Base-by-base conservation (phyloP, 23 red algal genomes). In the Porphyridium purpureum region DNA sequence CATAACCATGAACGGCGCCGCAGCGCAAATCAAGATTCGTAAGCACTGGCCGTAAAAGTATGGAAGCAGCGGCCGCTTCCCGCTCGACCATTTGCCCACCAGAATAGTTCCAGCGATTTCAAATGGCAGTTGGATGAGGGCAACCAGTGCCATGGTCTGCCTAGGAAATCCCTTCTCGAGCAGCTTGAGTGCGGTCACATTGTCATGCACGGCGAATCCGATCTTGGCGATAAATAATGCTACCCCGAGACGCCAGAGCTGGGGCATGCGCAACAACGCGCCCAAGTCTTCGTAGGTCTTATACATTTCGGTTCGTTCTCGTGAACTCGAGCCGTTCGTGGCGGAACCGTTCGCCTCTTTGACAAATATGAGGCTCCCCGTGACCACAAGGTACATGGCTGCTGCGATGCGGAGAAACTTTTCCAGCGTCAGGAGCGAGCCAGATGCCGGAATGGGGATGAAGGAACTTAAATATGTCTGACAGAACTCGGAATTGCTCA, bases 61-160 rank as follows among this genome's bases (percentile, higher is more conserved):
- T 2, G 71, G 72, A 2, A 15, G 33, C 8, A 64, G 38, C 54
- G 79, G 67, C 1, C 47, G 54, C 9, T 50, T 29, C 20, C 71
- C 41, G 1, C 57, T 48, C 28, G 78, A 67, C 11, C 60, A 42
- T 2, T 55, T 31, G 11, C 79, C 65, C 7, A 67, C 73, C 0
- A 80, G 17, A 33, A 95, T 31, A 7, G 64, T 79, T 0, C 56
- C 78, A 24, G 80, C 24, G 0, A 95, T 0, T 15, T 70, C 59
- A 29, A 84, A 28, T 7, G 88, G 88, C 33, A 74, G 27, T 30
- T 84, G 66, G 31, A 95, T 41, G 32, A 85, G 67, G 0, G 79
- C 88, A 56, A 86, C 80, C 32, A 76, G 67, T 1, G 88, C 88
- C 57, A 95, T 63, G 42, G 70, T 68, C 65, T 85, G 60, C 35